A percentile compares a stretch with the other conserved stretches of the same genome.
Conservation (phyloP, 768 basidiomycete species). For the Mycena rosella region DNA sequence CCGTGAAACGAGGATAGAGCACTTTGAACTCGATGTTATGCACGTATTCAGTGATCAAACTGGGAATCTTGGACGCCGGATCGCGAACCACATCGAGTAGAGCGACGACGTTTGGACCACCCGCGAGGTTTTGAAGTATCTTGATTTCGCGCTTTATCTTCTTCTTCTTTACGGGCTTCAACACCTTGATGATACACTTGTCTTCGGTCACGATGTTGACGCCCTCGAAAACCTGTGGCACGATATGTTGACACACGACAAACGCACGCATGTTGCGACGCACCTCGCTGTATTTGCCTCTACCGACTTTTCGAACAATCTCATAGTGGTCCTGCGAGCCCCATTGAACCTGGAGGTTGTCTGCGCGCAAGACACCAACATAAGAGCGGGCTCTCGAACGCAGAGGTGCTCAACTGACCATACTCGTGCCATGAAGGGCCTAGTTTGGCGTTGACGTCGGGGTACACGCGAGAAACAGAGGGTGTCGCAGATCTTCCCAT, state of each 20-base stretch:
- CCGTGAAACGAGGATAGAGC: conserved; percentile 94
- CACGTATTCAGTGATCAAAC: conserved; percentile 96
- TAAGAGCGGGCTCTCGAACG: conserved; percentile 37
- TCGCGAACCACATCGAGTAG: conserved; percentile 97
- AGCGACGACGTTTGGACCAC: conserved; percentile 94
- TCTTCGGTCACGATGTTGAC: conserved; percentile 91
- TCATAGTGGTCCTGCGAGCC: conserved; percentile 98
- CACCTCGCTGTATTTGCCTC: conserved; percentile 97
- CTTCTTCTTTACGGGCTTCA: conserved; percentile 99
- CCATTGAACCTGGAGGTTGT: conserved; percentile 98
- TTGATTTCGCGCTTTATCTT: conserved; percentile 99
- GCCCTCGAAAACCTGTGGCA: conserved; percentile 87
- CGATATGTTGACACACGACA: conserved; percentile 10
- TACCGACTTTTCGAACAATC: conserved; percentile 95
- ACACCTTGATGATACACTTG: conserved; percentile 98
- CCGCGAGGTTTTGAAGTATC: conserved; percentile 95
- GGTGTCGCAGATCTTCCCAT: conserved; percentile 83
- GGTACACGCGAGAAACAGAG: conserved; percentile 89
- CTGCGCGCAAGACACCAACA: conserved; percentile 54
- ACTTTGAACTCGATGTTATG: conserved; percentile 99
- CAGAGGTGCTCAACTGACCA: conserved; percentile 63
- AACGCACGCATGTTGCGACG: not conserved
- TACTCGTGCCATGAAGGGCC: conserved; percentile 97
- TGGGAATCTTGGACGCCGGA: conserved; percentile 96
- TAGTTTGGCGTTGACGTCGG: conserved; percentile 62